Evolutionary conservation across 306 rosid genomes (phyloP).

Genomic region (Acacia acuminata): DNA sequence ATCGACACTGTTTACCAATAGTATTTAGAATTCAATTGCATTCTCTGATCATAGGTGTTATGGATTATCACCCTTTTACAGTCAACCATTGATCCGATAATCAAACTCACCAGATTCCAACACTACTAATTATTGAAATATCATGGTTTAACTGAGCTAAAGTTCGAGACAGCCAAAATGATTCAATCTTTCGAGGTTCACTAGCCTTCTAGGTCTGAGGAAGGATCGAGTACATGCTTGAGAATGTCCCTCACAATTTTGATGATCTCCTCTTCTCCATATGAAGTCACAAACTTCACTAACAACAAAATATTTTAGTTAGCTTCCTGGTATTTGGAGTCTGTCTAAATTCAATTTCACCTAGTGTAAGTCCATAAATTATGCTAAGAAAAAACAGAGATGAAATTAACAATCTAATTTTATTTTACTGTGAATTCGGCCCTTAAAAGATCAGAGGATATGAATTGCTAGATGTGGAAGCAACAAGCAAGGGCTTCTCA

Average conservation of each 20-base stretch:
- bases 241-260: conserved; percentile 58
- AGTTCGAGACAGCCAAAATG: conserved; percentile 26
- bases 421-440: neutral
- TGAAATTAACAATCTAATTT: neutral
- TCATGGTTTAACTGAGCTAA: neutral
- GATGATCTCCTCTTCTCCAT: conserved; percentile 59
- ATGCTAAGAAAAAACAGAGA: neutral
- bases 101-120: conserved; percentile 16
- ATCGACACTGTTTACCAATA: neutral
- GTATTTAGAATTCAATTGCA: neutral
- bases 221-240: conserved; percentile 60
- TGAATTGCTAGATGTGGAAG: neutral
- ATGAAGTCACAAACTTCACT: conserved; percentile 68
- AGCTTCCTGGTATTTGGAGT: conserved; percentile 24
- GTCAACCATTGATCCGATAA: conserved; percentile 15
- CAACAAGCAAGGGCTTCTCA: neutral
- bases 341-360: conserved; percentile 3
- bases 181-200: conserved; percentile 19
- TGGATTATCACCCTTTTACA: neutral
- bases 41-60: neutral
- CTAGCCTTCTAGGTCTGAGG: conserved; percentile 37
- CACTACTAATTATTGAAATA: neutral
- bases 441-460: neutral
- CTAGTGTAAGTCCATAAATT: neutral
- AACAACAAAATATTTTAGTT: conserved; percentile 34